Evolutionary conservation across 2,329 filamentous ascomycete genomes (phyloP).

Genomic region (Fusarium metavorans): DNA sequence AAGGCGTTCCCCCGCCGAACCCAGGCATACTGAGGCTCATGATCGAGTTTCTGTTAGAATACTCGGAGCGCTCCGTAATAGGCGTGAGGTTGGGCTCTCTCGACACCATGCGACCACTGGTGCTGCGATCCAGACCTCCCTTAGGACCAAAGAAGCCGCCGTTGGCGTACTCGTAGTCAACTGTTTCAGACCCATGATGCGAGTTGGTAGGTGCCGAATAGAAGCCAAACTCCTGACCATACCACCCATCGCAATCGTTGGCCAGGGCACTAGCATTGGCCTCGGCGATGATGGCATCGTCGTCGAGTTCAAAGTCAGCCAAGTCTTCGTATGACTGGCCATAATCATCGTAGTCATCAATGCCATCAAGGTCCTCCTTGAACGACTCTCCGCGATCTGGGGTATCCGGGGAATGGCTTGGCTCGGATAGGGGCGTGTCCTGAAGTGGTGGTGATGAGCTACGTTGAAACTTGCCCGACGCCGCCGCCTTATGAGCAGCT

Average conservation of each 20-base stretch:
- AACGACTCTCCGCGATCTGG: conserved; percentile 21
- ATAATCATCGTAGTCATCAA: conserved; percentile 56
- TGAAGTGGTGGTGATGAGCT: conserved; percentile 59
- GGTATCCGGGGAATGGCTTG: conserved; percentile 24
- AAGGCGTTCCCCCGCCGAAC: conserved; percentile 57
- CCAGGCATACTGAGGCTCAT: conserved; percentile 72
- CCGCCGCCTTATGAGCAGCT: conserved; percentile 81
- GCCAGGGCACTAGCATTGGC: conserved; percentile 95
- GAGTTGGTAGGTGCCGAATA: conserved; percentile 73
- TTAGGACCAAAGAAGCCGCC: conserved; percentile 91
- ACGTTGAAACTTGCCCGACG: conserved; percentile 80
- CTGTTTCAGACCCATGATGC: conserved; percentile 57
- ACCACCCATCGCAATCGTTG: conserved; percentile 92
- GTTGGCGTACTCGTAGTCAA: conserved; percentile 72
- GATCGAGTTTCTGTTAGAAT: conserved; percentile 92
- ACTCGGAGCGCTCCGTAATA: conserved; percentile 95
- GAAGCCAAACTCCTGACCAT: conserved; percentile 96
- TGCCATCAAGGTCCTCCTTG: conserved; percentile 58
- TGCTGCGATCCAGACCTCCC: conserved; percentile 73
- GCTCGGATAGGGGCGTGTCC: conserved; percentile 26
- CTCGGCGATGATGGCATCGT: conserved; percentile 92
- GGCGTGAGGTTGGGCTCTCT: conserved; percentile 94
- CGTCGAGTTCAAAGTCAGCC: conserved; percentile 77
- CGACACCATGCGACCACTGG: conserved; percentile 79
- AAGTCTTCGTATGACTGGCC: conserved; percentile 69